These are phyloP conservation scores for Coemansia sp. DNA, from an alignment of 192 early-diverging fungal genomes.

Conservation along the genomic window DNA sequence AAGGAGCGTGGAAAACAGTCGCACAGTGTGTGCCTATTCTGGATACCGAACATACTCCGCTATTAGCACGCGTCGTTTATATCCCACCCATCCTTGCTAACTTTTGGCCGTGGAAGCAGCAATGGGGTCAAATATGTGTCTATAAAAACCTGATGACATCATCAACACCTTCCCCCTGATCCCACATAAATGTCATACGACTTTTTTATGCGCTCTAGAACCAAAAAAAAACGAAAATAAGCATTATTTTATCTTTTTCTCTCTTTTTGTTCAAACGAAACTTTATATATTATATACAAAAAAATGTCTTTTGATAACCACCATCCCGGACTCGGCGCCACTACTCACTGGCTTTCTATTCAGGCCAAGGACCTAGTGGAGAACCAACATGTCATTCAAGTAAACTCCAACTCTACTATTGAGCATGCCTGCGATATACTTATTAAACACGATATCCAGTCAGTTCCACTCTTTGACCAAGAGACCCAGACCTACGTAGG, in stretches of 20 bases:
- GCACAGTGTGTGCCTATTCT: slow-evolving; percentile 34
- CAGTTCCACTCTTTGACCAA: slow-evolving; percentile 79
- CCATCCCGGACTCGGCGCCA: slow-evolving; percentile 38
- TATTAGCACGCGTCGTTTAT: slow-evolving; percentile 36
- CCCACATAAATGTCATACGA: neutral
- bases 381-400: slow-evolving; percentile 67
- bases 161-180: neutral
- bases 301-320: slow-evolving; percentile 9
- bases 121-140: slow-evolving; percentile 43
- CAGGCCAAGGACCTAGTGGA: slow-evolving; percentile 64
- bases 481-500: slow-evolving; percentile 67
- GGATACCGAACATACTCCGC: slow-evolving; percentile 18
- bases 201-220: neutral
- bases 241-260: neutral
- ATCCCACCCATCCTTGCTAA: slow-evolving; percentile 12
- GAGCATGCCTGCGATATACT: slow-evolving; percentile 76
- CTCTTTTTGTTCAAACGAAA: neutral
- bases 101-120: slow-evolving; percentile 19
- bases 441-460: slow-evolving; percentile 76
- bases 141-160: slow-evolving; percentile 10
- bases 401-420: slow-evolving; percentile 65
- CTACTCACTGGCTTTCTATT: slow-evolving; percentile 68
- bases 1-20: slow-evolving; percentile 1
- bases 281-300: neutral
- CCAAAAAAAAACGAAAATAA: no score